Evolutionary conservation across 306 rosid species (phyloP).

Genomic region (Trifolium fragiferum): DNA sequence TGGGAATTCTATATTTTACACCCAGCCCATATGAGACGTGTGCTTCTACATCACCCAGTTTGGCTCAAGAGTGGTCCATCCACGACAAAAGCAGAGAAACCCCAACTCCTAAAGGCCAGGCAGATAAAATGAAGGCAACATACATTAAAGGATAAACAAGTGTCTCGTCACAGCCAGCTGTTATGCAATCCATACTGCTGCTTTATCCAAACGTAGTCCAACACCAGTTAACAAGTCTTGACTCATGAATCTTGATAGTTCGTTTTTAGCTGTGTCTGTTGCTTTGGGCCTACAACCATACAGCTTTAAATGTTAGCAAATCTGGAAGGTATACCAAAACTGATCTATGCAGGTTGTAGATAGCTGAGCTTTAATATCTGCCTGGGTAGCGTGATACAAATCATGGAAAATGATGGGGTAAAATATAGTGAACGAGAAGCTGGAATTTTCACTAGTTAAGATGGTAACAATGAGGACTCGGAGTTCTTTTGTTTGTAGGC

Average conservation of each 20-base stretch:
- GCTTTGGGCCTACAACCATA: conserved; percentile 14
- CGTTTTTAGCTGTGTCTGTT: background rate
- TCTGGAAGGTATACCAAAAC: background rate
- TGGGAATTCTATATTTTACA: conserved; percentile 6
- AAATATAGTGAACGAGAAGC: background rate
- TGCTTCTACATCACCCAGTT: background rate
- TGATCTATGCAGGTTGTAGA: background rate
- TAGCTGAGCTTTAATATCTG: conserved; percentile 1
- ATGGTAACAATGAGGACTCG: background rate
- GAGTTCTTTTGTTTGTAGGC: background rate
- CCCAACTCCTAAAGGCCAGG: background rate
- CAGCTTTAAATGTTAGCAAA: background rate
- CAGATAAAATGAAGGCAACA: background rate
- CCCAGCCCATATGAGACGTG: background rate
- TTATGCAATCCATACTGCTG: background rate
- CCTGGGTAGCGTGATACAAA: background rate
- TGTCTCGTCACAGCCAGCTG: background rate
- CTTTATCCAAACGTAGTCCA: background rate
- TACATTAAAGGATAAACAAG: background rate
- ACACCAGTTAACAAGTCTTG: conserved; percentile 1
- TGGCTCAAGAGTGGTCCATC: background rate
- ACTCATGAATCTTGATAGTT: conserved; percentile 11
- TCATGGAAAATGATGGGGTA: background rate
- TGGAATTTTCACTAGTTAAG: background rate
- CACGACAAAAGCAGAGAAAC: background rate